A percentile compares a stretch with the other conserved stretches of the same genome.
phyloP scores from a whole-genome alignment of 2,329 filamentous ascomycete genomes.

The Cadophora gregata region DNA sequence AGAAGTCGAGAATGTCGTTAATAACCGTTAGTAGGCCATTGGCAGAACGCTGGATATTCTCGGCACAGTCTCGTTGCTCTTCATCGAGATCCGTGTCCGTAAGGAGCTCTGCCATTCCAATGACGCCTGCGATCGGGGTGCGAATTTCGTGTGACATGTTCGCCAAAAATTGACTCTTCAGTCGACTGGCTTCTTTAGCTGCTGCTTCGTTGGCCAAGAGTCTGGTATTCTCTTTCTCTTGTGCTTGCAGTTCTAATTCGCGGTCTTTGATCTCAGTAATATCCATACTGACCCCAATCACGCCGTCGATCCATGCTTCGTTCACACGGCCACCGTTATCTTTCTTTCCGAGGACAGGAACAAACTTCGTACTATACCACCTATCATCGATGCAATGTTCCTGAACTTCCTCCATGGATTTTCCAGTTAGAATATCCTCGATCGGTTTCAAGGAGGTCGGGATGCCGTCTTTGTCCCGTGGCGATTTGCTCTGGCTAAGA shows the following conservation, averaged over 20 bases:
- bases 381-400: slow-evolving; percentile 60
- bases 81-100: slow-evolving; percentile 69
- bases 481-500: slow-evolving; percentile 51
- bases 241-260: slow-evolving; percentile 65
- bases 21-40: slow-evolving; percentile 86
- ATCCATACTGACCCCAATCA: slow-evolving; percentile 81
- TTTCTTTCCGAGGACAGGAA: slow-evolving; percentile 67
- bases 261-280: slow-evolving; percentile 74
- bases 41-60: slow-evolving; percentile 79
- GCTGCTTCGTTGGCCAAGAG: slow-evolving; percentile 77
- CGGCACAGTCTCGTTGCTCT: slow-evolving; percentile 77
- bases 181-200: slow-evolving; percentile 78
- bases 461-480: slow-evolving; percentile 40
- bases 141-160: slow-evolving; percentile 85
- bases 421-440: slow-evolving; percentile 68
- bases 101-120: slow-evolving; percentile 79
- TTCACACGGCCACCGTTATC: slow-evolving; percentile 56
- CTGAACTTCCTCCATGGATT: slow-evolving; percentile 62
- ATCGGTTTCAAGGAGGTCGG: slow-evolving; percentile 61
- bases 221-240: slow-evolving; percentile 72
- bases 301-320: slow-evolving; percentile 66
- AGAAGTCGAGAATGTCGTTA: slow-evolving; percentile 90
- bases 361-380: slow-evolving; percentile 74
- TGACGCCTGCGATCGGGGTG: slow-evolving; percentile 79
- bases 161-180: slow-evolving; percentile 81